Evolutionary conservation across 2,329 filamentous ascomycete species (phyloP), one percentile per base, ranked within the genome.

Genomic region (Sphaerostilbella broomeana): DNA sequence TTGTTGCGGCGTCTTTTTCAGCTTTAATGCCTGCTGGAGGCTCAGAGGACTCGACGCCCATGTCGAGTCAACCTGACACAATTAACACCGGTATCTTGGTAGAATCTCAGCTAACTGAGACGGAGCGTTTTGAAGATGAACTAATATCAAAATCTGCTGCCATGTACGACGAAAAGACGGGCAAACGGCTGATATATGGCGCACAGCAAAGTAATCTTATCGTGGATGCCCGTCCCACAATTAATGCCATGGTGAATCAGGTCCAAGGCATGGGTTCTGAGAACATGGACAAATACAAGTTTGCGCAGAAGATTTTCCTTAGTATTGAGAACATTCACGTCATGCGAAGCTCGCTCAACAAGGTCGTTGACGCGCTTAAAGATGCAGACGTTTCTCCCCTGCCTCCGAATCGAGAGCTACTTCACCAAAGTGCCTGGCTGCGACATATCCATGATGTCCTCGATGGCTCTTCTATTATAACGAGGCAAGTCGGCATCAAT

Each of bases 281-380:
- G 62, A 95, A 95, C 54, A 95, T 97, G 86, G 86, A 95, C 48
- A 84, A 95, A 62, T 98, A 98, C 66, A 86, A 84, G 46, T 90
- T 89, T 54, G 87, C 88, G 12, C 83, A 82, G 43, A 95, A 95
- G 62, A 83, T 84, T 20, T 98, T 94, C 57, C 74, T 98, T 40
- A 92, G 86, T 47, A 98, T 98, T 54, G 90, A 94, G 60, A 98
- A 98, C 58, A 97, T 98, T 44, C 92, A 98, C 56, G 88, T 95
- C 46, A 98, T 98, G 92, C 77, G 92, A 42, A 84, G 84, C 46
- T 97, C 90, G 2, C 70, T 98, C 22, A 81, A 84, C 51, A 90
- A 83, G 50, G 84, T 98, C 15, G 72, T 95, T 38, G 89, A 94
- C 47, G 84, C 87, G 3, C 68, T 98, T 54, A 95, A 94, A 57